phyloP scores from a whole-genome alignment of 2,329 filamentous ascomycete genomes.

The Ceratocystis huliohia region DNA sequence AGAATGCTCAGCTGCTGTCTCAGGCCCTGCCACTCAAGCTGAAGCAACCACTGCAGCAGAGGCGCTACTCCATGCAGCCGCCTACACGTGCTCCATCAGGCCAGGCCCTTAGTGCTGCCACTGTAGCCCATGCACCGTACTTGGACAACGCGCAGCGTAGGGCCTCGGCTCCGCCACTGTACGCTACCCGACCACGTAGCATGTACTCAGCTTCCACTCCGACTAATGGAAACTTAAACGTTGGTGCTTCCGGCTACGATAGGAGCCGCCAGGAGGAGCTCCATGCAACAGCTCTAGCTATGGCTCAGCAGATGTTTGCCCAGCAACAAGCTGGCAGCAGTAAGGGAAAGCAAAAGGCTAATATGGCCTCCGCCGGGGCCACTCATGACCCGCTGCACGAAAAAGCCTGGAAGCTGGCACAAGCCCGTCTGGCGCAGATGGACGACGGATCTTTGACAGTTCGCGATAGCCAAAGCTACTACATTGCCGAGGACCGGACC shows the following conservation, averaged over 20 bases:
- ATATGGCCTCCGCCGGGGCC: not conserved
- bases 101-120: slow-evolving; percentile 63
- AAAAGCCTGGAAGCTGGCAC: slow-evolving; percentile 71
- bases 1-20: not conserved
- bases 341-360: not conserved
- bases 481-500: slow-evolving; percentile 40
- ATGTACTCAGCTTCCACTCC: slow-evolving; percentile 70
- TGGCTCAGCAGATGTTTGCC: slow-evolving; percentile 79
- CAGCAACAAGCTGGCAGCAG: slow-evolving; percentile 46
- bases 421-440: slow-evolving; percentile 70
- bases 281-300: slow-evolving; percentile 71
- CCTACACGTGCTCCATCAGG: slow-evolving; percentile 28
- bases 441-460: slow-evolving; percentile 54
- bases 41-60: slow-evolving; percentile 5
- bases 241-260: slow-evolving; percentile 56
- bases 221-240: slow-evolving; percentile 31
- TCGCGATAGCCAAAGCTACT: slow-evolving; percentile 61
- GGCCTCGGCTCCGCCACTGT: slow-evolving; percentile 54
- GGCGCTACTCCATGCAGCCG: slow-evolving; percentile 8
- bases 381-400: slow-evolving; percentile 50
- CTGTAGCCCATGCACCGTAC: slow-evolving; percentile 47
- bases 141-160: slow-evolving; percentile 27
- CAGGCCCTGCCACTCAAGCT: not conserved
- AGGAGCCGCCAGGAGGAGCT: slow-evolving; percentile 58
- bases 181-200: slow-evolving; percentile 52